These are phyloP conservation scores for Pseudevernia furfuracea DNA, from an alignment of 495 filamentous ascomycete genomes.

Conservation along the genomic window DNA sequence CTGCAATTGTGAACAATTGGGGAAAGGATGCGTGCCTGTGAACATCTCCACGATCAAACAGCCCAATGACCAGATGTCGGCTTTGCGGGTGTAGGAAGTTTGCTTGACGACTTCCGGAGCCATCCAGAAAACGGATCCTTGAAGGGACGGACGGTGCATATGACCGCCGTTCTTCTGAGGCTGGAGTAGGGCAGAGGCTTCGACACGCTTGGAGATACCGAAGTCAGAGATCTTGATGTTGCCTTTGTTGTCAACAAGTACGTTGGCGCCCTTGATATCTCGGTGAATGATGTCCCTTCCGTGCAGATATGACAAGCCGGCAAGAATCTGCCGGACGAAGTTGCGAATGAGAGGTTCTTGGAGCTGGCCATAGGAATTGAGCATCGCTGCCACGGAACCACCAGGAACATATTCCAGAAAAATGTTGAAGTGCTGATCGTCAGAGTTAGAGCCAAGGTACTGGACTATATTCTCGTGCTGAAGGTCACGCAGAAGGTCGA, in stretches of 20 bases:
- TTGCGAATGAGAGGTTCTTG: conserved; percentile 90
- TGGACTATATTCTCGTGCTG: conserved; percentile 97
- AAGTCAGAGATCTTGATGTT: conserved; percentile 99
- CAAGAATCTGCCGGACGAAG: conserved; percentile 93
- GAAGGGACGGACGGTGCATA: conserved; percentile 80
- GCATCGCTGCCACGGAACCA: conserved; percentile 94
- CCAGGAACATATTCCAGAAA: conserved; percentile 99
- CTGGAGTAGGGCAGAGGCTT: conserved; percentile 60
- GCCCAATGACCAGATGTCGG: conserved; percentile 98
- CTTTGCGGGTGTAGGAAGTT: conserved; percentile 95
- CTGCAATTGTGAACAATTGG: conserved; percentile 92
- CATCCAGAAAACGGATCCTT: conserved; percentile 99
- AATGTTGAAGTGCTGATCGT: conserved; percentile 92
- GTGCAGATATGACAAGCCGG: conserved; percentile 91
- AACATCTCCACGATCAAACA: conserved; percentile 99
- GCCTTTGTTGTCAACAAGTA: conserved; percentile 97
- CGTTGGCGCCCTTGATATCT: conserved; percentile 98
- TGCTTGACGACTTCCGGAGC: conserved; percentile 97
- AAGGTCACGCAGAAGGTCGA: conserved; percentile 85
- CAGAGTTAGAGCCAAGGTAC: conserved; percentile 88
- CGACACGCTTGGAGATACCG: conserved; percentile 95
- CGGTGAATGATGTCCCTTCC: conserved; percentile 94
- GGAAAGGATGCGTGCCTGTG: conserved; percentile 92
- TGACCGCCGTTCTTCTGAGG: conserved; percentile 51
- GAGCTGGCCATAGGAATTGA: conserved; percentile 93